Evolutionary conservation across 2,329 filamentous ascomycete genomes (phyloP), one percentile per base, ranked within the genome.

Genomic region (Phialemoniopsis sp.): DNA sequence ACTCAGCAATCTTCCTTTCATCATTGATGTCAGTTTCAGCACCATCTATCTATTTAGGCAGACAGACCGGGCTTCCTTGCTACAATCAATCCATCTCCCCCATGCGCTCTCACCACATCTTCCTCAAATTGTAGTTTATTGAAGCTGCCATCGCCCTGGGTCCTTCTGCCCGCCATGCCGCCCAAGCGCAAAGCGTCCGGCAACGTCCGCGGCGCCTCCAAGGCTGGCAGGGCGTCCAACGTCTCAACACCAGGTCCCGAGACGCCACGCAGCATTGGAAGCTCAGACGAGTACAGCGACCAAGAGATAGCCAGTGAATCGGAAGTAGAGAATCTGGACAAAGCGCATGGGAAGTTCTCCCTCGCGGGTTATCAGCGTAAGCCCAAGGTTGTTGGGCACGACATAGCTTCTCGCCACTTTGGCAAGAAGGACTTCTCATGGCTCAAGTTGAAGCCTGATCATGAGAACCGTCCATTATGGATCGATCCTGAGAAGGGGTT

Each of bases 401-500:
- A 62, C 34, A 49, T 54, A 9, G 58, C 58, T 10, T 54, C 59
- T 14, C 46, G 43, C 8, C 54, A 54, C 37, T 61, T 61, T 28
- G 54, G 53, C 29, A 55, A 54, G 34, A 52, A 55, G 47, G 89
- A 98, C 62, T 93, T 93, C 60, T 90, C 87, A 36, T 85, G 85
- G 48, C 73, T 95, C 29, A 71, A 79, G 29, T 70, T 96, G 48
- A 97, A 96, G 64, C 80, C 85, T 4, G 91, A 97, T 60, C 89
- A 95, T 66, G 80, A 83, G 46, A 89, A 90, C 55, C 83, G 93
- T 13, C 93, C 93, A 13, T 74, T 97, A 43, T 97, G 89, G 88
- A 93, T 98, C 51, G 89, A 96, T 32, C 87, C 89, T 3, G 72
- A 84, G 34, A 87, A 86, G 57, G 89, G 87, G 29, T 82, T 85